Evolutionary conservation across 2,329 filamentous ascomycete genomes (phyloP), one percentile per base, ranked within the genome.

Genomic region (Botrytis cinerea): DNA sequence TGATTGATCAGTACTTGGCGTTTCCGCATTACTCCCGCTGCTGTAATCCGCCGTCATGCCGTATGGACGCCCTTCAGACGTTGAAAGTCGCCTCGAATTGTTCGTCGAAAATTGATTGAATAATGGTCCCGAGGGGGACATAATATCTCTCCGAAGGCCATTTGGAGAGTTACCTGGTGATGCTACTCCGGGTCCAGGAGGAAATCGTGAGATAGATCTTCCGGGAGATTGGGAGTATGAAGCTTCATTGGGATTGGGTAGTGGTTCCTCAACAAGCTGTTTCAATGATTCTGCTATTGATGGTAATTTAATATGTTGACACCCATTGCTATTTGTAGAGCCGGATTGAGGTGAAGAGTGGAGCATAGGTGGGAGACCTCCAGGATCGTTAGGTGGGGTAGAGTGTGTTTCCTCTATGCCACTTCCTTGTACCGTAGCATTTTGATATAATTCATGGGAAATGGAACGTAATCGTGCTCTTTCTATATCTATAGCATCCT

Each of bases 1-100:
- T 7, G 84, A 84, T 46, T 83, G 82, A 67, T 87, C 85, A 2
- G 83, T 84, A 70, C 81, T 84, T 12, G 86, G 84, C 18, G 84
- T 85, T 75, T 87, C 86, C 8, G 83, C 83, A 71, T 83, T 82
- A 46, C 75, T 78, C 22, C 60, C 25, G 63, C 78, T 79, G 64
- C 74, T 78, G 71, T 80, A 80, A 28, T 80, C 79, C 7, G 46
- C 74, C 14, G 78, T 64, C 68, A 73, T 77, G 2, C 75, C 69
- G 73, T 80, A 80, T 43, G 75, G 75, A 45, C 71, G 74, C 4
- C 75, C 77, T 59, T 78, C 76, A 14, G 76, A 74, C 46, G 79
- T 75, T 12, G 80, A 81, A 38, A 75, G 76, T 70, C 78, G 74
- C 18, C 80, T 75, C 63, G 76, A 74, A 54, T 35, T 71, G 67